These are phyloP conservation scores for Picochlorum costavermella DNA, from an alignment of 139 green algal species.

Conservation along the genomic window DNA sequence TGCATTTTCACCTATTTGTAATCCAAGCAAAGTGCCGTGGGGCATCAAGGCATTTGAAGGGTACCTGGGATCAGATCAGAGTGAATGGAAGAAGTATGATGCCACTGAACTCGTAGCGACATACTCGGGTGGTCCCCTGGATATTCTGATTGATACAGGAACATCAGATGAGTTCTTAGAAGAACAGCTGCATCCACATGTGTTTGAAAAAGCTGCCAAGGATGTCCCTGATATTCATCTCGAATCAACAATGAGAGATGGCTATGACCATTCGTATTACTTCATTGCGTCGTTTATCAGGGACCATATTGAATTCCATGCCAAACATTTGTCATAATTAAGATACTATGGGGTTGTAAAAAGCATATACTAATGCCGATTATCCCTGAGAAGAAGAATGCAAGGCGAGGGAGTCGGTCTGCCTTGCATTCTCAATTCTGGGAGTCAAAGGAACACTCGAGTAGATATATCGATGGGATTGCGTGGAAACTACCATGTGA, in stretches of 20 bases:
- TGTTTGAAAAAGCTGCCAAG: slow-evolving; percentile 53
- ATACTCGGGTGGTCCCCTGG: slow-evolving; percentile 42
- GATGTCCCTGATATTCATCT: slow-evolving; percentile 28
- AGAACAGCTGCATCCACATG: slow-evolving; percentile 69
- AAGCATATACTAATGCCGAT: slow-evolving; percentile 33
- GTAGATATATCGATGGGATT: slow-evolving; percentile 37
- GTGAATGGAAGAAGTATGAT: slow-evolving; percentile 75
- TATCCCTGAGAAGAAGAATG: slow-evolving; percentile 42
- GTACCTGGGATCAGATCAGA: slow-evolving; percentile 71
- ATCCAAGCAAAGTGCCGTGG: slow-evolving; percentile 79
- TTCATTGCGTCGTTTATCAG: slow-evolving; percentile 90
- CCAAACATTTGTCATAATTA: slow-evolving; percentile 45
- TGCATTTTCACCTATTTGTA: slow-evolving; percentile 89
- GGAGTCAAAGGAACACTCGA: slow-evolving; percentile 33
- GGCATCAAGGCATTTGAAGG: slow-evolving; percentile 81
- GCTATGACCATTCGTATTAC: slow-evolving; percentile 94
- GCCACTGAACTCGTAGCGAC: slow-evolving; percentile 64
- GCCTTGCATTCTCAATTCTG: slow-evolving; percentile 60
- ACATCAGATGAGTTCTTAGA: slow-evolving; percentile 74
- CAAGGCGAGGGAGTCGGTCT: slow-evolving; percentile 32
- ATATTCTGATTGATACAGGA: slow-evolving; percentile 38
- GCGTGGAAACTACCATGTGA: slow-evolving; percentile 38
- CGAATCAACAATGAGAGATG: slow-evolving; percentile 60
- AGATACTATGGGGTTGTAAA: neutral
- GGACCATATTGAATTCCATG: slow-evolving; percentile 84